A percentile compares a stretch with the other conserved stretches of the same genome.
Evolutionary conservation across 1,284 basidiomycete genomes (phyloP).

Genomic region (Melanopsichium pennsylvanicum): DNA sequence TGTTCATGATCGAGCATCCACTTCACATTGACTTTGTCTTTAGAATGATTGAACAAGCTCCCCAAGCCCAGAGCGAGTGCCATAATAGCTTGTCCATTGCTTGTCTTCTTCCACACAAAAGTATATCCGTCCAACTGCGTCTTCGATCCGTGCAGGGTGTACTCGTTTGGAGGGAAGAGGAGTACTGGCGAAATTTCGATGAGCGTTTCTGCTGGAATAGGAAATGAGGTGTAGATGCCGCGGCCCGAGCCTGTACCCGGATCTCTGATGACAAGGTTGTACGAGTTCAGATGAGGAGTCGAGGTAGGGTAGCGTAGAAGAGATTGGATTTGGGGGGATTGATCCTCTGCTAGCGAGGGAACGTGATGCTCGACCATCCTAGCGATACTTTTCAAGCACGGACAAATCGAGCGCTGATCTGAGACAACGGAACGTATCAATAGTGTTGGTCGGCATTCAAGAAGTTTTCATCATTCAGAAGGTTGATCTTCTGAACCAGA

Average conservation of each 20-base stretch:
- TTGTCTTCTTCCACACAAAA: constrained; percentile 76
- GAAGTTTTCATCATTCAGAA: too few species aligned
- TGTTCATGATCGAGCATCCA: constrained; percentile 70
- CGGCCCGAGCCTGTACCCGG: constrained; percentile 24
- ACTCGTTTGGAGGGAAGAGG: constrained; percentile 74
- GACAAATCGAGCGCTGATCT: background rate
- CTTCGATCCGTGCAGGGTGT: constrained; percentile 63
- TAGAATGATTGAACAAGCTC: constrained; percentile 81
- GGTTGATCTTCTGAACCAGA: constrained; percentile 2
- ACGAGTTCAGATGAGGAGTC: constrained; percentile 55
- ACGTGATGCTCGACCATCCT: constrained; percentile 41
- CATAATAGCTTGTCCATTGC: constrained; percentile 68
- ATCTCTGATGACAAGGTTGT: constrained; percentile 34
- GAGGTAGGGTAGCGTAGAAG: constrained; percentile 20
- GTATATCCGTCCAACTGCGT: constrained; percentile 84
- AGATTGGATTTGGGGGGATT: constrained; percentile 10
- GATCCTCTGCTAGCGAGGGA: constrained; percentile 8
- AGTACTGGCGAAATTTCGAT: constrained; percentile 88
- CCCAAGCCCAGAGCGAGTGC: constrained; percentile 86
- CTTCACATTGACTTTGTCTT: constrained; percentile 74
- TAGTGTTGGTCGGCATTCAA: background rate
- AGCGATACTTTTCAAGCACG: background rate
- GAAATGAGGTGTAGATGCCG: constrained; percentile 46
- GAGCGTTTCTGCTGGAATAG: constrained; percentile 70
- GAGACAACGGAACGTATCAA: background rate